Evolutionary conservation across 2,329 filamentous ascomycete species (phyloP).

Genomic region (Plectosphaerella cucumerina): DNA sequence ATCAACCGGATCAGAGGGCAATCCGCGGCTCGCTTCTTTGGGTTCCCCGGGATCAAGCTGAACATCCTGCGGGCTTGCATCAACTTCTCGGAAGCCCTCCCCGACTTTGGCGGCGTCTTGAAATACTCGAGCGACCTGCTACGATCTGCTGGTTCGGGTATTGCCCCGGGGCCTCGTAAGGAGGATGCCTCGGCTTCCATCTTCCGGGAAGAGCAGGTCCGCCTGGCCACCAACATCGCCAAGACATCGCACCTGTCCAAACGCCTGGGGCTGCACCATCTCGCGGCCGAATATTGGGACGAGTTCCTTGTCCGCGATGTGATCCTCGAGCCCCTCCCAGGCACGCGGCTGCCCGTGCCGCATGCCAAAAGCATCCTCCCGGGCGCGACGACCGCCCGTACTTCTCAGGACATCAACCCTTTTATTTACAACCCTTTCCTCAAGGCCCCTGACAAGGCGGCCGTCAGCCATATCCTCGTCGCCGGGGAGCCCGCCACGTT

Average conservation of each 20-base stretch:
- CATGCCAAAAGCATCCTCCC: constrained; percentile 56
- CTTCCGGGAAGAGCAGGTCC: constrained; percentile 76
- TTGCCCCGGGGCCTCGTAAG: constrained; percentile 66
- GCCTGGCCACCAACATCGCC: constrained; percentile 79
- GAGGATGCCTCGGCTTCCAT: constrained; percentile 69
- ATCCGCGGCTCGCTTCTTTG: constrained; percentile 61
- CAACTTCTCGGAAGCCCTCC: constrained; percentile 88
- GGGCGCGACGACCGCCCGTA: constrained; percentile 42
- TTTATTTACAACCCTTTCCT: constrained; percentile 96
- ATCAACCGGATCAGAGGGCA: constrained; percentile 57
- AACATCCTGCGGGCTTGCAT: constrained; percentile 87
- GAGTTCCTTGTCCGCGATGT: constrained; percentile 84
- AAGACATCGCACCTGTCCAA: constrained; percentile 76
- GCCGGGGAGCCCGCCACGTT: constrained; percentile 75
- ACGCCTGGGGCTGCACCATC: constrained; percentile 64
- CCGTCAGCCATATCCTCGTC: constrained; percentile 67
- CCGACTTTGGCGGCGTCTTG: constrained; percentile 87
- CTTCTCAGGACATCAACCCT: constrained; percentile 66
- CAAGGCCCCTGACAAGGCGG: constrained; percentile 58
- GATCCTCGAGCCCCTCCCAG: constrained; percentile 60
- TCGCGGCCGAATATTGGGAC: constrained; percentile 92
- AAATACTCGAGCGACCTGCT: constrained; percentile 81
- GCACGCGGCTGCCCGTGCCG: constrained; percentile 59
- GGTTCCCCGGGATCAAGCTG: constrained; percentile 75
- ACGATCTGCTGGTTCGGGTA: constrained; percentile 73